Conservation (phyloP, 2,329 filamentous ascomycete species). For the Alternaria solani region DNA sequence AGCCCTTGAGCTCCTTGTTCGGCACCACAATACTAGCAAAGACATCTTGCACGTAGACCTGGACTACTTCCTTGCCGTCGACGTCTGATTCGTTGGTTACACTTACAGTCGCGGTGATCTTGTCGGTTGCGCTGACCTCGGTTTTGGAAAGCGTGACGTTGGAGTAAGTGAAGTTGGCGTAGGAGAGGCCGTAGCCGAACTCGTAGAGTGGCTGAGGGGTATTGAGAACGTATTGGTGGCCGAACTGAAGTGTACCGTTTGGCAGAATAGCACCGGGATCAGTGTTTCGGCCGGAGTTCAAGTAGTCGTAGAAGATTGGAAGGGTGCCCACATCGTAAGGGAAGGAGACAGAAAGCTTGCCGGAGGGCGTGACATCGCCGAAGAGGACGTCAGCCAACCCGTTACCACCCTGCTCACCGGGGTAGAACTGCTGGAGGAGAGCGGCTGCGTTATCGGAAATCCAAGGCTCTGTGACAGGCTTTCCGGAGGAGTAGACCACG, state of each 20-base stretch:
- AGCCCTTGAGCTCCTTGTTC: constrained; percentile 70
- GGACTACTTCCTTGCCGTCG: constrained; percentile 72
- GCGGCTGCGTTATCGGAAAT: constrained; percentile 70
- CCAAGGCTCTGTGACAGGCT: constrained; percentile 77
- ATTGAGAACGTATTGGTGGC: constrained; percentile 70
- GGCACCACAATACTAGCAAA: constrained; percentile 70
- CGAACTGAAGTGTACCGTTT: constrained; percentile 70
- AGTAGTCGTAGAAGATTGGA: constrained; percentile 76
- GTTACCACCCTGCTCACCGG: constrained; percentile 72
- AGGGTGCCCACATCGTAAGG: constrained; percentile 72
- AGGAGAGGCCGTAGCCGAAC: constrained; percentile 73
- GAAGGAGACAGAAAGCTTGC: constrained; percentile 72
- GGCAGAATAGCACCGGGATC: constrained; percentile 62
- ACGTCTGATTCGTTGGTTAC: constrained; percentile 66
- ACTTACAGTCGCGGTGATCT: constrained; percentile 66
- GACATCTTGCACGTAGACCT: constrained; percentile 71
- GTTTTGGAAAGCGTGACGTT: constrained; percentile 61
- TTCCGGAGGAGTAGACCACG: constrained; percentile 73
- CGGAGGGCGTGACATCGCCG: constrained; percentile 70
- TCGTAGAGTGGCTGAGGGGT: constrained; percentile 68
- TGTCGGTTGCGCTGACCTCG: constrained; percentile 60
- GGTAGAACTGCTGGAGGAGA: constrained; percentile 78
- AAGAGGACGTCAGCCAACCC: constrained; percentile 70
- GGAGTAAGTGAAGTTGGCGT: constrained; percentile 69
- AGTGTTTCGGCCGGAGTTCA: constrained; percentile 68